A percentile compares a stretch with the other conserved stretches of the same genome.
Conservation (phyloP, 768 basidiomycete genomes). For the Candolleomyces eurysporus region DNA sequence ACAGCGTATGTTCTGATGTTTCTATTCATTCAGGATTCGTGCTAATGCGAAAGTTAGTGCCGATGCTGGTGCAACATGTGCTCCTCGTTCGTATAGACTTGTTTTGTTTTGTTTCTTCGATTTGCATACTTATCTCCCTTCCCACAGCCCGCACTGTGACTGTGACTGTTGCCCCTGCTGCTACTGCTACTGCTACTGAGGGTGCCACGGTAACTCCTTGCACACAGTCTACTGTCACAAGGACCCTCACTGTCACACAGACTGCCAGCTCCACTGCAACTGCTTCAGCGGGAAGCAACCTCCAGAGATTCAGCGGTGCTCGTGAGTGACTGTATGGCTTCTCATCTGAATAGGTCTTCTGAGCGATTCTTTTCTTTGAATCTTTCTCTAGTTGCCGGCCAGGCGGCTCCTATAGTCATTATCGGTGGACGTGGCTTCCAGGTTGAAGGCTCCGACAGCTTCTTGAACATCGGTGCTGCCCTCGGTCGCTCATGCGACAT, state of each 20-base stretch:
- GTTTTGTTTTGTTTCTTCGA: not conserved
- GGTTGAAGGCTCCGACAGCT: slow-evolving; percentile 42
- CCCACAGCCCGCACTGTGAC: slow-evolving; percentile 18
- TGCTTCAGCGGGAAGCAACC: slow-evolving; percentile 27
- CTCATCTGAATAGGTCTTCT: not conserved
- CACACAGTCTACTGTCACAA: not conserved
- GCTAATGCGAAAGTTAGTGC: not conserved
- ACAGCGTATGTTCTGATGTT: not conserved
- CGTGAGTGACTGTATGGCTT: slow-evolving; percentile 27
- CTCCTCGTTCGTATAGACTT: not conserved
- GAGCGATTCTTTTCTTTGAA: not conserved
- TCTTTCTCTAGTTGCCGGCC: slow-evolving; percentile 38
- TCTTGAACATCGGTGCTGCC: slow-evolving; percentile 48
- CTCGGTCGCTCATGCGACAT: slow-evolving; percentile 58
- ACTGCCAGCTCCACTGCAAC: slow-evolving; percentile 13
- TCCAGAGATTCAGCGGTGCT: slow-evolving; percentile 52
- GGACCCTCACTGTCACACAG: slow-evolving; percentile 12
- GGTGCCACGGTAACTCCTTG: not conserved
- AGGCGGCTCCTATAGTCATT: slow-evolving; percentile 41
- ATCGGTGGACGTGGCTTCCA: slow-evolving; percentile 47
- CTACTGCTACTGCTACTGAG: slow-evolving; percentile 11
- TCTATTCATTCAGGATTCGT: not conserved
- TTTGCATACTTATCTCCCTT: not conserved
- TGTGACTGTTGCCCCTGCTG: slow-evolving; percentile 18
- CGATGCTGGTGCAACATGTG: not conserved